These are phyloP conservation scores for Fraxinus americana DNA, from an alignment of 257 asterid species.

Conservation along the genomic window DNA sequence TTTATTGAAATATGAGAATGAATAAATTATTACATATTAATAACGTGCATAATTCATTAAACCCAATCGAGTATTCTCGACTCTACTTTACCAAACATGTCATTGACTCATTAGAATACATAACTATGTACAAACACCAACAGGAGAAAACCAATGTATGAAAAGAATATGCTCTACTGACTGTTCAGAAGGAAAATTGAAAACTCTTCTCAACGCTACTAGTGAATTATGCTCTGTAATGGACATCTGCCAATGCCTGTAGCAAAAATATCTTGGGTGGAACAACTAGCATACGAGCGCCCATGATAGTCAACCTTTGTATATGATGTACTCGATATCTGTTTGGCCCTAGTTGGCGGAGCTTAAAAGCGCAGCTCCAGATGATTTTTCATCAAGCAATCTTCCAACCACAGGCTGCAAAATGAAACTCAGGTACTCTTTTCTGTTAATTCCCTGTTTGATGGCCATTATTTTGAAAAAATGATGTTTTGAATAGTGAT, in stretches of 20 bases:
- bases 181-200: constrained; percentile 23
- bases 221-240: neutral
- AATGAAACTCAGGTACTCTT: constrained; percentile 15
- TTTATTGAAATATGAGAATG: no score
- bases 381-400: constrained; percentile 54
- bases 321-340: neutral
- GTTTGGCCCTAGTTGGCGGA: constrained; percentile 41
- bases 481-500: no score
- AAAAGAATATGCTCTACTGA: no score
- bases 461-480: no score
- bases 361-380: constrained; percentile 46
- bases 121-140: no score
- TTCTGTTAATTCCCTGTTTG: neutral
- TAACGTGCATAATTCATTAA: no score
- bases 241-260: neutral
- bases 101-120: no score
- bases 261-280: neutral
- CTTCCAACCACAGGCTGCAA: constrained; percentile 53
- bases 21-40: no score
- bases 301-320: neutral
- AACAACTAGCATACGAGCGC: neutral
- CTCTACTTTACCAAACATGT: no score
- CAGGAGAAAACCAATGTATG: no score
- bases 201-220: constrained; percentile 27
- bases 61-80: no score